These are phyloP conservation scores for Phytophthora parvispora DNA, from an alignment of 352 stramenopile species.

Conservation along the genomic window DNA sequence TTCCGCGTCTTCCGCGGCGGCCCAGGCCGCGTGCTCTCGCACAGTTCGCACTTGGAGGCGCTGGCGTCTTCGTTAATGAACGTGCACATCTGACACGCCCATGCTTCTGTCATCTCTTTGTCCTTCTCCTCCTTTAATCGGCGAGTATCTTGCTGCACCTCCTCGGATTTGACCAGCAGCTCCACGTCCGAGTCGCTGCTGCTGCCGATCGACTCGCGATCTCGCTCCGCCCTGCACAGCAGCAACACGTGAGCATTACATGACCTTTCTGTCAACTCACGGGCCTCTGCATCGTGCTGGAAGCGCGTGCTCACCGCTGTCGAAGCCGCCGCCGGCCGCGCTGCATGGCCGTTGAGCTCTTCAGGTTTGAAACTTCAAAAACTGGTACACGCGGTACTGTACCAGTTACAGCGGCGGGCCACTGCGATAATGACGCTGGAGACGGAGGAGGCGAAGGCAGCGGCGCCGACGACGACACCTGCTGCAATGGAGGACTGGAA, in stretches of 20 bases:
- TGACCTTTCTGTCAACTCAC: background rate
- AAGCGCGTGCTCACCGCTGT: constrained; percentile 28
- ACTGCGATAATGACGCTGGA: constrained; percentile 17
- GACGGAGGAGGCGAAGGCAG: constrained; percentile 16
- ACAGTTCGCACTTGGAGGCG: constrained; percentile 49
- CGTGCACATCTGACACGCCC: constrained; percentile 60
- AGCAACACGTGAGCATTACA: background rate
- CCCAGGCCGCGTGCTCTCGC: constrained; percentile 36
- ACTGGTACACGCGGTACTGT: constrained; percentile 7
- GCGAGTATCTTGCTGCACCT: constrained; percentile 3
- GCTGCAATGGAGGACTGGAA: constrained; percentile 9
- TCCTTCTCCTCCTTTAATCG: background rate
- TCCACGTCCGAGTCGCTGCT: constrained; percentile 41
- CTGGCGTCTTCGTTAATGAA: constrained; percentile 46
- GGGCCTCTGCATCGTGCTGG: background rate
- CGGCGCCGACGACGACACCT: background rate
- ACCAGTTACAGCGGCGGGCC: background rate
- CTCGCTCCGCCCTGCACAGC: constrained; percentile 9
- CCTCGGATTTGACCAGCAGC: constrained; percentile 12
- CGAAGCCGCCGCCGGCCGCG: constrained; percentile 29
- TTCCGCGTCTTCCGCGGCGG: constrained; percentile 38
- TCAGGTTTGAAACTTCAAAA: constrained; percentile 32
- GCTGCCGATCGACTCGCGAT: constrained; percentile 26
- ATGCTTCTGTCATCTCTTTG: constrained; percentile 10
- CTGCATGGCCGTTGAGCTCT: constrained; percentile 20